Evolutionary conservation across 1,284 basidiomycete genomes (phyloP).

Genomic region (Rhodotorula sp.): DNA sequence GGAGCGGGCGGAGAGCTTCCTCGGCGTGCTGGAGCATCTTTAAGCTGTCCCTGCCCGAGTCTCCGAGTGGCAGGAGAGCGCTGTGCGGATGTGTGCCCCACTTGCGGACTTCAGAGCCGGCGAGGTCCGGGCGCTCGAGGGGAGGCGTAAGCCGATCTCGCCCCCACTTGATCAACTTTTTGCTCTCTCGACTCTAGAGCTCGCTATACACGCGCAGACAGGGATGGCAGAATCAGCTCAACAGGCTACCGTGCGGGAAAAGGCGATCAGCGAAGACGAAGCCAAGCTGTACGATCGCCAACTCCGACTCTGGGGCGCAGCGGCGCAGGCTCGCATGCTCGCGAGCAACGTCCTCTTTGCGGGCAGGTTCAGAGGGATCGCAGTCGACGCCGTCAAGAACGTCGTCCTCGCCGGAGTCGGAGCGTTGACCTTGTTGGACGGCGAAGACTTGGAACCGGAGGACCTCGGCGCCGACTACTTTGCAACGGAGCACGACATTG

Average conservation of each 20-base stretch:
- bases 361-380: constrained; percentile 69
- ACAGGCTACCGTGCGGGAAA: not conserved
- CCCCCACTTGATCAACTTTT: too few species aligned
- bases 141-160: too few species aligned
- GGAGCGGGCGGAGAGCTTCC: too few species aligned
- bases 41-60: too few species aligned
- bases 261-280: constrained; percentile 58
- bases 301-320: constrained; percentile 90
- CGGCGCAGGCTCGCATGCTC: constrained; percentile 90
- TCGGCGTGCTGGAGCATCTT: too few species aligned
- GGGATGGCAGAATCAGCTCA: too few species aligned
- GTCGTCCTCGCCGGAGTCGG: constrained; percentile 61
- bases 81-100: too few species aligned
- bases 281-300: constrained; percentile 87
- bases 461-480: constrained; percentile 93
- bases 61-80: too few species aligned
- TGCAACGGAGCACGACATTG: constrained; percentile 87
- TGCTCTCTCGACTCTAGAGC: too few species aligned
- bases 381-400: constrained; percentile 97
- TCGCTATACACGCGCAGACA: too few species aligned
- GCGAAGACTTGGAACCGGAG: constrained; percentile 55
- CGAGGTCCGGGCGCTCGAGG: too few species aligned
- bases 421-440: constrained; percentile 58
- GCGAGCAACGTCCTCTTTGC: constrained; percentile 86
- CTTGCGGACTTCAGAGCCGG: too few species aligned